Base-by-base conservation (phyloP, 495 filamentous ascomycete genomes). In the Penicillium paradoxum region DNA sequence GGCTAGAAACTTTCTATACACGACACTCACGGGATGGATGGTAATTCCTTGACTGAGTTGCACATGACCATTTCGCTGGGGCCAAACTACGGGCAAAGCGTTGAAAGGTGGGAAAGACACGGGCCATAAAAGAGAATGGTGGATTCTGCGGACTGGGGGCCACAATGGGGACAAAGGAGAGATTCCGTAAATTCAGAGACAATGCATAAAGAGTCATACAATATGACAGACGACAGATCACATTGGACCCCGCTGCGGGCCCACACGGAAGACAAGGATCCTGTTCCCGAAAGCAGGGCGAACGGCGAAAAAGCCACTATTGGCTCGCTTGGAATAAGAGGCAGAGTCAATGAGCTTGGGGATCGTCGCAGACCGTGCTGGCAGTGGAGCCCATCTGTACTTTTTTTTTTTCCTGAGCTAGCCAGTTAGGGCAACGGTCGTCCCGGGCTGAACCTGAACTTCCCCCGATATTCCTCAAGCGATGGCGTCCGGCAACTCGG, bases 401-500 rank as follows among this genome's bases (percentile, higher is more conserved):
- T 21, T 17, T 25, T 46, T 34, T 4, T 42, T n/a, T 22, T 3
- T 27, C 13, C 24, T 33, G 17, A 33, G 46, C 41, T 57, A 45
- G 37, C 47, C 8, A 34, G 30, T 18, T 30, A 32, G 18, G 18
- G 24, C 18, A 24, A 15, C 14, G n/a, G 37, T 33, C 8, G 48
- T 15, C 29, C 19, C 19, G 40, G 34, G 22, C 7, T 13, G 22
- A 13, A 38, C 14, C 7, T 13, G 22, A 13, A 38, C 14, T 22
- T n/a, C 13, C 1, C 19, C 6, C 30, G 15, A 18, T 41, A 7
- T 27, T 38, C 8, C 44, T 63, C 39, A 67, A 10, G 54, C 48
- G 39, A 68, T 60, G 4, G 65, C 63, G 11, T 60, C 65, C 24
- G 60, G 52, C 2, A 66, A 49, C 2, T 41, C 14, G 7, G 65